phyloP scores from a whole-genome alignment of 2,329 filamentous ascomycete genomes.

The Neonectria ditissima region DNA sequence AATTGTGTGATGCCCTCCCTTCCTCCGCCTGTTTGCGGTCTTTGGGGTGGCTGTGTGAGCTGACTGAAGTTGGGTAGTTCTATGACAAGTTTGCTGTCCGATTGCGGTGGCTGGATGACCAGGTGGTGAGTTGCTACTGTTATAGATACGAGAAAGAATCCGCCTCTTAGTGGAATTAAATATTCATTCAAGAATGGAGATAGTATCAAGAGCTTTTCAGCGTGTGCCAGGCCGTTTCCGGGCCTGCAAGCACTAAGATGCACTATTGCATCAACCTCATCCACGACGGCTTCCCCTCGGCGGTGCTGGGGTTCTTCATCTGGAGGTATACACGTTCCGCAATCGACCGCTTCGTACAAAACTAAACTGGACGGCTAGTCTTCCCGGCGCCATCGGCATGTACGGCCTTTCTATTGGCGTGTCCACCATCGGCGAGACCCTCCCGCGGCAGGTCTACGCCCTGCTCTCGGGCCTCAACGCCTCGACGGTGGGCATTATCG shows the following conservation, averaged over 20 bases:
- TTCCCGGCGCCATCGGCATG: slow-evolving; percentile 79
- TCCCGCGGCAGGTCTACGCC: slow-evolving; percentile 74
- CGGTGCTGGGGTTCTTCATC: slow-evolving; percentile 69
- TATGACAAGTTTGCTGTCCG: slow-evolving; percentile 67
- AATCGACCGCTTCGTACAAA: neutral
- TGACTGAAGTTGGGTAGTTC: slow-evolving; percentile 20
- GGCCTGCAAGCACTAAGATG: slow-evolving; percentile 79
- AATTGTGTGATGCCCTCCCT: slow-evolving; percentile 58
- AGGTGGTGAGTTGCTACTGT: slow-evolving; percentile 59
- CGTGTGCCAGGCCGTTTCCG: slow-evolving; percentile 74
- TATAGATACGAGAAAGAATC: too few species aligned
- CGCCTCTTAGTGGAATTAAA: neutral
- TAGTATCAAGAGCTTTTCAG: slow-evolving; percentile 81
- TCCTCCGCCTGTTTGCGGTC: too few species aligned
- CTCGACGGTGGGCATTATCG: slow-evolving; percentile 78
- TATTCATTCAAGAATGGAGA: neutral
- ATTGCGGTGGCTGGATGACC: slow-evolving; percentile 75
- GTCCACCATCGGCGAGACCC: slow-evolving; percentile 65
- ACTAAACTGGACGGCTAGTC: slow-evolving; percentile 50
- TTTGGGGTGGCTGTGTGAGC: neutral
- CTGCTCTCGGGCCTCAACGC: slow-evolving; percentile 79
- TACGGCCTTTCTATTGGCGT: slow-evolving; percentile 75
- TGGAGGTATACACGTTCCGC: slow-evolving; percentile 65
- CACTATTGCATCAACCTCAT: slow-evolving; percentile 75
- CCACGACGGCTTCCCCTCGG: slow-evolving; percentile 68